A percentile compares a stretch with the other conserved stretches of the same genome.
Evolutionary conservation across 2,329 filamentous ascomycete genomes (phyloP).

Genomic region (Colletotrichum zoysiae): DNA sequence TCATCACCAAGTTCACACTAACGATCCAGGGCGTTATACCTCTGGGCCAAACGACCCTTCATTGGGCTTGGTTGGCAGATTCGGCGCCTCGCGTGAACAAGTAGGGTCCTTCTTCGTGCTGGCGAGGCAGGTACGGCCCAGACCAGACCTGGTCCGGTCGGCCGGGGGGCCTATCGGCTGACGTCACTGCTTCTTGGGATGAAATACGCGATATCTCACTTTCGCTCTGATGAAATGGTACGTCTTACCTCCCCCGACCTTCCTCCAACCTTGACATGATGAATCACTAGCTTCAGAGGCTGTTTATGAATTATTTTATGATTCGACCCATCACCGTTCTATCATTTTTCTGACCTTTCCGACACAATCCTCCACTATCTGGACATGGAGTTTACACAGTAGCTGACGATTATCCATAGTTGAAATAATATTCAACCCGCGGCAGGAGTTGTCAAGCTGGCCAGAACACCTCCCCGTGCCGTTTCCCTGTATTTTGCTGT

Average conservation of each 20-base stretch:
- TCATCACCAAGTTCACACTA: constrained; percentile 11
- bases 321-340: constrained; percentile 54
- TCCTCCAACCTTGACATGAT: constrained; percentile 50
- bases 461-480: neutral
- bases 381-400: neutral
- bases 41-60: constrained; percentile 4
- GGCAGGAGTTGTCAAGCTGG: neutral
- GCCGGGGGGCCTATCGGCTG: neutral
- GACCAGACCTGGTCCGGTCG: neutral
- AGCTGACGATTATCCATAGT: neutral
- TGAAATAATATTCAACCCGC: neutral
- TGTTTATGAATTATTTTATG: constrained; percentile 59
- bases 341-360: constrained; percentile 43
- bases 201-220: neutral
- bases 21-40: constrained; percentile 11
- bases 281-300: constrained; percentile 58
- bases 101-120: neutral
- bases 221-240: neutral
- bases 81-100: neutral
- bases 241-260: neutral
- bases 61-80: constrained; percentile 8
- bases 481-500: too few relatives aligned
- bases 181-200: neutral
- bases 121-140: neutral
- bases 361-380: neutral